Conservation (phyloP, 2,329 filamentous ascomycete genomes). For the Pseudodiploospora longispora region DNA sequence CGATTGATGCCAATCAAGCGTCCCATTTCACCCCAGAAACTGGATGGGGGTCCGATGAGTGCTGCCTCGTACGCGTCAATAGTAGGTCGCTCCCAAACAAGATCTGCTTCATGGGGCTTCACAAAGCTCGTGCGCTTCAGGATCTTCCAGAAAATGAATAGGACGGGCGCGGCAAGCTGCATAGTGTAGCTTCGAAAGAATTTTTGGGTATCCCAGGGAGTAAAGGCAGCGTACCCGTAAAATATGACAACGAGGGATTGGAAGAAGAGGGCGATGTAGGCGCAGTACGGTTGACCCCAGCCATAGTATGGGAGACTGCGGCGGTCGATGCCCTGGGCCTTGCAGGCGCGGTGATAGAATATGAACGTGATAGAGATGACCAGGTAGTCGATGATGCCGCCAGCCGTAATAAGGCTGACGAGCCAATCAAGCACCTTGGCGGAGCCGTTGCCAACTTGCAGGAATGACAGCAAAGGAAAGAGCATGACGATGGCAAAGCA, state of each 20-base stretch:
- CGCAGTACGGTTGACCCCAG: slow-evolving; percentile 51
- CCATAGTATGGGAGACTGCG: slow-evolving; percentile 48
- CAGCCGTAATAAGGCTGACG: slow-evolving; percentile 48
- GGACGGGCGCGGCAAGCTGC: slow-evolving; percentile 43
- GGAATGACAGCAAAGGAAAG: slow-evolving; percentile 45
- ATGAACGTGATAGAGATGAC: slow-evolving; percentile 40
- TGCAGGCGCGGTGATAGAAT: slow-evolving; percentile 42
- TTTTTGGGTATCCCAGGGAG: slow-evolving; percentile 37
- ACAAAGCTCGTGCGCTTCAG: slow-evolving; percentile 50
- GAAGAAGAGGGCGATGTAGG: slow-evolving; percentile 35
- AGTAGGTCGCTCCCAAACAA: slow-evolving; percentile 51
- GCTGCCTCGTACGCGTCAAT: slow-evolving; percentile 50
- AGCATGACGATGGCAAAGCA: slow-evolving; percentile 46
- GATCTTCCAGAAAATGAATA: slow-evolving; percentile 56
- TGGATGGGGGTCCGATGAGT: slow-evolving; percentile 39
- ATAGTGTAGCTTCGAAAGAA: slow-evolving; percentile 51
- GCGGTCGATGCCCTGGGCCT: slow-evolving; percentile 45
- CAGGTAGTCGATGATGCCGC: slow-evolving; percentile 55
- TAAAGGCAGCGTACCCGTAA: slow-evolving; percentile 49
- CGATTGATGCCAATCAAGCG: slow-evolving; percentile 33
- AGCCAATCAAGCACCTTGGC: slow-evolving; percentile 45
- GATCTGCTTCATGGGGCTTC: slow-evolving; percentile 45
- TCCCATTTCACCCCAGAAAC: slow-evolving; percentile 49
- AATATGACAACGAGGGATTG: slow-evolving; percentile 37
- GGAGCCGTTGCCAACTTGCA: slow-evolving; percentile 41